A percentile compares a stretch with the other conserved stretches of the same genome.
Evolutionary conservation across 495 filamentous ascomycete genomes (phyloP).

Genomic region (Podospora didyma): DNA sequence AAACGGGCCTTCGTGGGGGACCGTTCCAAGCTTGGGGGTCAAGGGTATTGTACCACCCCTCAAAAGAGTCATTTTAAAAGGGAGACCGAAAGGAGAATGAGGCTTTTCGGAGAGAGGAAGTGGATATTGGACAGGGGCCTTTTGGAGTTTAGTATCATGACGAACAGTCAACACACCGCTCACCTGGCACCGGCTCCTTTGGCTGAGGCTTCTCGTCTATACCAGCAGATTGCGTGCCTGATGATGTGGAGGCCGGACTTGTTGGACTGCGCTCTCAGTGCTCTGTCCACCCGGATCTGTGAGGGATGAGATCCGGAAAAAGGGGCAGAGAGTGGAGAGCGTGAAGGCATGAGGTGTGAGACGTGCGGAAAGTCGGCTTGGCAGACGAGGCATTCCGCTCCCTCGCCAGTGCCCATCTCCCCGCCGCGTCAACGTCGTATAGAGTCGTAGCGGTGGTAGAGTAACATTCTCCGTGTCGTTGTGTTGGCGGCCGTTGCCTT

Average conservation of each 20-base stretch:
- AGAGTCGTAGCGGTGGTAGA: neutral
- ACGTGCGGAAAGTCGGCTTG: neutral
- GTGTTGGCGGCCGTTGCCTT: neutral
- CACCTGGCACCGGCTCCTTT: too few species aligned
- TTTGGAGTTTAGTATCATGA: too few species aligned
- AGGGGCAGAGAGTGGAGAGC: neutral
- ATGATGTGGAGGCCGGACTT: too few species aligned
- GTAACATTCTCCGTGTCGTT: neutral
- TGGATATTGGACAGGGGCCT: too few species aligned
- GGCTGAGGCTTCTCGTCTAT: too few species aligned
- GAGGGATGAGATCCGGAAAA: neutral
- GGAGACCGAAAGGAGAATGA: neutral
- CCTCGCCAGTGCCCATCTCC: neutral
- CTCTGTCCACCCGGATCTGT: too few species aligned
- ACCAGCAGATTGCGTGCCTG: too few species aligned
- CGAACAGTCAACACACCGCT: too few species aligned
- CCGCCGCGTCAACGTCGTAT: neutral
- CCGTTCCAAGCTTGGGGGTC: too few species aligned
- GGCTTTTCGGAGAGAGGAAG: neutral
- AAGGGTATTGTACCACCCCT: too few species aligned
- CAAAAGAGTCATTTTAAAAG: neutral
- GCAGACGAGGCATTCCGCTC: neutral
- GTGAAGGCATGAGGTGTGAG: neutral
- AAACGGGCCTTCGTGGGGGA: too few species aligned
- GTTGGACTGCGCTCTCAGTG: too few species aligned